Conservation (phyloP, 345 rosid genomes). For the Corymbia maculata region DNA sequence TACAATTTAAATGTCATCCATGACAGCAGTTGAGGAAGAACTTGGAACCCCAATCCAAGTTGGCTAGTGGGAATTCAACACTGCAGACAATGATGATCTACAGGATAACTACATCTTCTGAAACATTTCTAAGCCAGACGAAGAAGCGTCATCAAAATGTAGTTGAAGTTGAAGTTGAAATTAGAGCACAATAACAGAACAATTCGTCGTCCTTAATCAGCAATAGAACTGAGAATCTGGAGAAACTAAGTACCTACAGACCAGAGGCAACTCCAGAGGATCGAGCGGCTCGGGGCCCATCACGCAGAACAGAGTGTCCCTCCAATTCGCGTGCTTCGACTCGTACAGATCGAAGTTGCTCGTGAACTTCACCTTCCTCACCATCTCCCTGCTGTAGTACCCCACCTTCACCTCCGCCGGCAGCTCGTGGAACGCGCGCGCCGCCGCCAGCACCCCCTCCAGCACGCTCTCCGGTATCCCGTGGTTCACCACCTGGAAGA, state of each 20-base stretch:
- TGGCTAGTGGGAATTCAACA: not conserved
- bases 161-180: not conserved
- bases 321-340: slow-evolving; percentile 9
- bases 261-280: slow-evolving; percentile 6
- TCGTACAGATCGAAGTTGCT: slow-evolving; percentile 8
- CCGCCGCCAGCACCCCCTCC: slow-evolving; percentile 13
- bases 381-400: slow-evolving; percentile 11
- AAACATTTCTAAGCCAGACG: not conserved
- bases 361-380: slow-evolving; percentile 21
- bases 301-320: slow-evolving; percentile 3
- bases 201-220: not conserved
- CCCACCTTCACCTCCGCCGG: slow-evolving; percentile 8
- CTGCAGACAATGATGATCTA: not conserved
- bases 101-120: not conserved
- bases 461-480: slow-evolving; percentile 1
- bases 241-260: not conserved
- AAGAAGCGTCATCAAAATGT: not conserved
- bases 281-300: slow-evolving; percentile 2
- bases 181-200: not conserved
- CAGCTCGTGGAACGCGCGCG: slow-evolving; percentile 17
- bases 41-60: not conserved
- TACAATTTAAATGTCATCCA: not conserved
- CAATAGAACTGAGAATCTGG: not conserved
- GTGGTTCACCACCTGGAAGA: slow-evolving; percentile 27
- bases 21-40: not conserved